These are phyloP conservation scores for Penicillium nucicola DNA, from an alignment of 495 filamentous ascomycete genomes.

Conservation along the genomic window DNA sequence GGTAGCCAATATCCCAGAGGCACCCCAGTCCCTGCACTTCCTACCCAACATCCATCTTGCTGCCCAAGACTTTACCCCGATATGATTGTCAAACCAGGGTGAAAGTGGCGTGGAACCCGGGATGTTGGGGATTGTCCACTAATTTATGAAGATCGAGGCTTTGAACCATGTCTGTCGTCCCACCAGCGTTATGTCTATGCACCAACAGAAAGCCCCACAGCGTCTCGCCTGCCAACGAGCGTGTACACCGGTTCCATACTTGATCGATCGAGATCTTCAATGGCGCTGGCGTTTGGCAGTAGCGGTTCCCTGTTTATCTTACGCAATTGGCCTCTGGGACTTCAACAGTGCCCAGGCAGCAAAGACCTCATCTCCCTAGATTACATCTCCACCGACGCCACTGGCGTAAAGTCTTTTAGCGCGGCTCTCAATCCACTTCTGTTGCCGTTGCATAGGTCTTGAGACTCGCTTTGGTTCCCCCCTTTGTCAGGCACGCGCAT, in stretches of 20 bases:
- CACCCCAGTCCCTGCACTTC: constrained; percentile 11
- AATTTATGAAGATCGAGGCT: constrained; percentile 14
- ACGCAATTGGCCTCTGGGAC: constrained; percentile 6
- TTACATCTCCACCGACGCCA: constrained; percentile 15
- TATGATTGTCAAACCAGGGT: constrained; percentile 11
- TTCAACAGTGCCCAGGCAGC: constrained; percentile 5
- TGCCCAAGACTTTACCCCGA: constrained; percentile 28
- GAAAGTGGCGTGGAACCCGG: constrained; percentile 6
- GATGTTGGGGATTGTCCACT: not conserved
- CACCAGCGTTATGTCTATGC: constrained; percentile 8
- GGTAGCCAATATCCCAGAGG: constrained; percentile 11
- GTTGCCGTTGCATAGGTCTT: constrained; percentile 11
- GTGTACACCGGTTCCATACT: constrained; percentile 6
- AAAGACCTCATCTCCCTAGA: constrained; percentile 12
- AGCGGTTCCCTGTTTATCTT: constrained; percentile 5
- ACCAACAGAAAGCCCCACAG: constrained; percentile 3
- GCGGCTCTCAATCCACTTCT: constrained; percentile 29
- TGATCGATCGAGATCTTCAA: constrained; percentile 23
- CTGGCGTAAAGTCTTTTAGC: constrained; percentile 18
- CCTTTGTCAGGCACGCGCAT: constrained; percentile 22
- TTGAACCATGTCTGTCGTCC: constrained; percentile 13
- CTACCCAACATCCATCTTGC: constrained; percentile 36
- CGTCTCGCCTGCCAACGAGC: constrained; percentile 13
- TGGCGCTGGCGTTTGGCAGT: constrained; percentile 2
- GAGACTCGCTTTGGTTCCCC: constrained; percentile 11